Evolutionary conservation across 257 asterid genomes (phyloP), one percentile per base, ranked within the genome.

Genomic region (Plantago ovata): DNA sequence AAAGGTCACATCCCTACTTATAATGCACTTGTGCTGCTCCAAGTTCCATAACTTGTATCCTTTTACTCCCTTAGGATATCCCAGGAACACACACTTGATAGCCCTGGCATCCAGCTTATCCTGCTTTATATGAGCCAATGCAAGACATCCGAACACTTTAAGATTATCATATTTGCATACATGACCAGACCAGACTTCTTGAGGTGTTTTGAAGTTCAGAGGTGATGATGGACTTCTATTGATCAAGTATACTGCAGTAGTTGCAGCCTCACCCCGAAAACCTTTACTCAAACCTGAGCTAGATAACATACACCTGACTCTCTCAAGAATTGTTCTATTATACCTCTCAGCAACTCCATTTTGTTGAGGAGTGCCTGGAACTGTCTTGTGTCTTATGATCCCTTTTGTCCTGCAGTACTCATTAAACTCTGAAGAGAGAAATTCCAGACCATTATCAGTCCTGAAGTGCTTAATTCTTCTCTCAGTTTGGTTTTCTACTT

Each of bases 181-280:
- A 7, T 21, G 24, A 1, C 56, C 33, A 19, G 11, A 11, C 56
- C 56, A 22, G 2, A 51, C 6, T 22, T 51, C 36, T 19, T 51
- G 36, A 8, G 33, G 15, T 22, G n/a, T n/a, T n/a, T n/a, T n/a
- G n/a, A n/a, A n/a, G n/a, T n/a, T n/a, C n/a, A n/a, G n/a, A n/a
- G n/a, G 56, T 8, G 56, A 36, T 20, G 56, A 51, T 0, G 56
- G 56, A 23, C 56, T 20, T 16, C n/a, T 51, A 13, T 51, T 51
- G 15, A 51, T 51, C 7, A 51, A 10, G 6, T 51, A 51, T 10
- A 9, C 11, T 1, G 56, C 40, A 20, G 38, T 23, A 4, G 4
- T 51, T 2, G n/a, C 39, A 51, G 13, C 56, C 8, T 51, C 38
- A 1, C 13, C 56, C 15, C 38, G 22, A 1, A 51, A 51, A 3